These are phyloP conservation scores for Rhizopogon roseolus DNA, from an alignment of 768 basidiomycete species.

Conservation along the genomic window DNA sequence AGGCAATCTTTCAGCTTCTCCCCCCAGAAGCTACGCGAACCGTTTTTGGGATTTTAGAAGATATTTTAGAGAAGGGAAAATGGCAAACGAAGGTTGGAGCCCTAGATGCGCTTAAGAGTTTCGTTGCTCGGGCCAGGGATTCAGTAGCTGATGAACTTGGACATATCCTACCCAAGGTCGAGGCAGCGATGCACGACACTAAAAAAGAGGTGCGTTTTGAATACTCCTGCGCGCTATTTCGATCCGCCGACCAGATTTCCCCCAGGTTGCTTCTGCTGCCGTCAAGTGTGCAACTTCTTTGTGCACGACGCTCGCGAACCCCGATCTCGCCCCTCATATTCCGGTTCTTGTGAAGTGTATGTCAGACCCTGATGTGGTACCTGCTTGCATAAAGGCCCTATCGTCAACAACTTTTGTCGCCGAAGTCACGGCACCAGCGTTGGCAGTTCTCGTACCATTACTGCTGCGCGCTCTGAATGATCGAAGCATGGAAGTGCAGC, in stretches of 20 bases:
- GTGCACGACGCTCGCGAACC: conserved; percentile 88
- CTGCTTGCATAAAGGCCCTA: conserved; percentile 90
- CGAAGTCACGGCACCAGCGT: conserved; percentile 93
- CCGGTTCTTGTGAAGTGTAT: conserved; percentile 90
- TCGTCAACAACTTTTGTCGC: conserved; percentile 96
- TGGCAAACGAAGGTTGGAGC: conserved; percentile 96
- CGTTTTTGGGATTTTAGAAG: conserved; percentile 66
- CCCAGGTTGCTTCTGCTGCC: conserved; percentile 79
- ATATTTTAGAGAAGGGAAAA: conserved; percentile 78
- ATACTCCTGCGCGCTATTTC: not conserved
- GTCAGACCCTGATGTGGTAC: conserved; percentile 83
- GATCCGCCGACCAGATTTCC: not conserved
- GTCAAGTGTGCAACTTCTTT: conserved; percentile 86
- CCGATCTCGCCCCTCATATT: conserved; percentile 88
- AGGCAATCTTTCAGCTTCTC: conserved; percentile 76
- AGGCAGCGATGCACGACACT: conserved; percentile 93
- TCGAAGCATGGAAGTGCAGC: conserved; percentile 93
- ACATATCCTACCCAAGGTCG: conserved; percentile 77
- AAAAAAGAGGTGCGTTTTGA: conserved; percentile 72
- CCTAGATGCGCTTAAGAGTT: conserved; percentile 76
- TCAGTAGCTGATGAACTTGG: conserved; percentile 83
- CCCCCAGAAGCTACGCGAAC: conserved; percentile 77
- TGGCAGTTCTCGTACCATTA: conserved; percentile 92
- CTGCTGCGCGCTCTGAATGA: conserved; percentile 89
- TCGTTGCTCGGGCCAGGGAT: conserved; percentile 65